Conservation (phyloP, 2,329 filamentous ascomycete species). For the Alternaria arbusti region DNA sequence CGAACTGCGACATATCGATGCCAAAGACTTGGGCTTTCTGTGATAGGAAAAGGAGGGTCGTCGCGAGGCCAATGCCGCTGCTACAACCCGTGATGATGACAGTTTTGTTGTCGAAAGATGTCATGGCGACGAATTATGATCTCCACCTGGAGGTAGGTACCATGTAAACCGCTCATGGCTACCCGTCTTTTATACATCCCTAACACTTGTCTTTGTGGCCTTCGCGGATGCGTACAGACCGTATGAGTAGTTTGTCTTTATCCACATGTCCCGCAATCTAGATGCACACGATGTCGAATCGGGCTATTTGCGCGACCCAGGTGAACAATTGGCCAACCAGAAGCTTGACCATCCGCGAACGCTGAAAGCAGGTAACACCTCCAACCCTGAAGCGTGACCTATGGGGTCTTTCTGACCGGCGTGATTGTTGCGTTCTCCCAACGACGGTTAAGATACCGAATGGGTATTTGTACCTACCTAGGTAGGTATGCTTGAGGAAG, state of each 20-base stretch:
- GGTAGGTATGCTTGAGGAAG: not conserved
- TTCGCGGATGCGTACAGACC: not conserved
- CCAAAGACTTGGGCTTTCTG: slow-evolving; percentile 31
- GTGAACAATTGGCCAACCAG: not conserved
- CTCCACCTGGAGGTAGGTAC: too few relatives aligned
- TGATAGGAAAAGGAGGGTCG: slow-evolving; percentile 23
- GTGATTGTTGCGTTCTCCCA: not conserved
- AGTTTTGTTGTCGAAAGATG: slow-evolving; percentile 12
- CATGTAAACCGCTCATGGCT: too few relatives aligned
- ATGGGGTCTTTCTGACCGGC: too few relatives aligned
- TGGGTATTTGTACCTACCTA: not conserved
- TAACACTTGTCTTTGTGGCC: not conserved
- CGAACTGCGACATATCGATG: slow-evolving; percentile 29
- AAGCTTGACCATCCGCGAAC: not conserved
- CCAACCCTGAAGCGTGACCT: not conserved
- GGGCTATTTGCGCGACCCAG: not conserved
- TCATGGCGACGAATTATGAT: not conserved
- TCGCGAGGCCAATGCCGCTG: slow-evolving; percentile 34
- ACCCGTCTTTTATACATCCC: not conserved
- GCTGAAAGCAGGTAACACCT: not conserved
- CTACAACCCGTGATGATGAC: slow-evolving; percentile 33
- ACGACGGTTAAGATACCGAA: not conserved
- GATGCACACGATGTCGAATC: not conserved
- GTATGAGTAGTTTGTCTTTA: not conserved
- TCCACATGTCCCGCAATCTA: not conserved